Evolutionary conservation across 352 stramenopile species (phyloP), one percentile per base, ranked within the genome.

Genomic region (Sclerospora graminicola): DNA sequence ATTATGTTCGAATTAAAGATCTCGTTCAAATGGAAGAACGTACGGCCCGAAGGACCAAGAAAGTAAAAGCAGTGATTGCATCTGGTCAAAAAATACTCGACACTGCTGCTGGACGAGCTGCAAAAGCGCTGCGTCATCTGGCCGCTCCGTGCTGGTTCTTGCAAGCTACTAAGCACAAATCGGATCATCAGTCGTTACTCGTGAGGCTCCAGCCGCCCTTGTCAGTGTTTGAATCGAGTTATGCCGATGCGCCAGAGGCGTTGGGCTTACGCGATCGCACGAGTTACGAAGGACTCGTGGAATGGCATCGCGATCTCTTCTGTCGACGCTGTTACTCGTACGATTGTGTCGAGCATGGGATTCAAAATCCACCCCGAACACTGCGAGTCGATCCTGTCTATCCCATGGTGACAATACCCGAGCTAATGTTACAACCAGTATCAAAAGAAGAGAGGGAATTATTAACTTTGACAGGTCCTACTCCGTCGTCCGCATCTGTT

Each of bases 321-420:
- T 97, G 89, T 51, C 66, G 82, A 2, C 67, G 80, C 2, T 97
- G 89, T 57, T 96, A 84, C 48, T 71, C 52, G 0, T 97, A 96
- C 62, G 84, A 96, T 55, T 97, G 89, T 43, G 67, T 77, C 34
- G 54, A 94, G 26, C 89, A 97, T 51, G 85, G 85, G 1, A 90
- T 84, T 32, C 46, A 84, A 38, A 66, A 84, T 29, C 74, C 77
- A 2, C 60, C 62, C 16, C 74, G 72, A 13, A 51, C 41, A 8
- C 28, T 51, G 41, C 68, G 77, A 1, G 60, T 48, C 1, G 72
- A 87, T 50, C 77, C 77, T 0, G 41, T 83, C 20, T 67, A 85
- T 37, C 77, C 77, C 0, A 75, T 81, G 8, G 45, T 84, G 13
- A 57, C 34, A 5, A 54, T 42, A 15, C 41, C 65, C 11, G 50